A percentile compares a stretch with the other conserved stretches of the same genome.
These are phyloP conservation scores for Prunus yedoensis DNA, from an alignment of 331 rosid species.

Conservation along the genomic window DNA sequence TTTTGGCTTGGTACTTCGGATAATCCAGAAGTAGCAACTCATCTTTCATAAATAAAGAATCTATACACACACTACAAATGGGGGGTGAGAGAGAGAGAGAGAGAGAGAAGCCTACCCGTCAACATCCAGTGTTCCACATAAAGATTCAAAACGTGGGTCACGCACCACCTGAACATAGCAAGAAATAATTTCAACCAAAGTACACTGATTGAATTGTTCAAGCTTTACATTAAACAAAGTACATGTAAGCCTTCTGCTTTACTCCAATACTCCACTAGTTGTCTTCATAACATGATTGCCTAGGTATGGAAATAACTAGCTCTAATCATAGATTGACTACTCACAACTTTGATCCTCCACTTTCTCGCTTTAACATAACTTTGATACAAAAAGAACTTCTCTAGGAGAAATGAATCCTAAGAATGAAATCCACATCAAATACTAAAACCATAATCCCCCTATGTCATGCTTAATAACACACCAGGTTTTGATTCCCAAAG, in stretches of 20 bases:
- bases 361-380: neutral
- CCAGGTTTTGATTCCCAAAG: neutral
- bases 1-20: neutral
- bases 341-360: neutral
- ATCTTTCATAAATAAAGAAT: neutral
- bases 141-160: constrained; percentile 76
- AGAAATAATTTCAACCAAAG: constrained; percentile 11
- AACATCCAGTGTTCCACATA: constrained; percentile 58
- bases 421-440: neutral
- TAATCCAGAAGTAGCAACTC: neutral
- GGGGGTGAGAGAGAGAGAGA: neutral
- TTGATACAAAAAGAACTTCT: neutral
- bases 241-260: neutral
- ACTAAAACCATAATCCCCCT: neutral
- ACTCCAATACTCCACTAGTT: neutral
- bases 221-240: neutral
- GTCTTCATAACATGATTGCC: neutral
- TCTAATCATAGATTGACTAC: neutral
- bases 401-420: neutral
- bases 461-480: neutral
- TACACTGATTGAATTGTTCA: neutral
- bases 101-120: constrained; percentile 55
- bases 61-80: neutral
- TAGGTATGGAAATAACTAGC: neutral
- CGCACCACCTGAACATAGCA: constrained; percentile 45